These are phyloP conservation scores for Myxozyma monticola DNA, from an alignment of 805 yeast species.

Conservation along the genomic window DNA sequence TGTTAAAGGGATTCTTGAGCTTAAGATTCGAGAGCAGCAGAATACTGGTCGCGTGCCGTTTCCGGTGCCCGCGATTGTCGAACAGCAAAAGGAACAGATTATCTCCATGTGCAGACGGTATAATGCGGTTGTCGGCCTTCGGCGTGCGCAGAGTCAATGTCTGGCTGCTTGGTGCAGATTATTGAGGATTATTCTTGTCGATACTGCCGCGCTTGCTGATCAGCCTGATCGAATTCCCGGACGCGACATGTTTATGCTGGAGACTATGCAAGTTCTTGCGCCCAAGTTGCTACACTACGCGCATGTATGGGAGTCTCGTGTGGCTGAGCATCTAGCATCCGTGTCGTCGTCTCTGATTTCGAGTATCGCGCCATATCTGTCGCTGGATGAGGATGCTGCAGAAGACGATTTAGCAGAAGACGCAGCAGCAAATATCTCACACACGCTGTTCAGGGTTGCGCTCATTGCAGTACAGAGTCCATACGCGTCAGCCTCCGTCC, in stretches of 20 bases:
- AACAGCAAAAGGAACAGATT: constrained; percentile 4
- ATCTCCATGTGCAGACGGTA: constrained; percentile 11
- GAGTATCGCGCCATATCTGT: constrained; percentile 17
- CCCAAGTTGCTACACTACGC: constrained; percentile 78
- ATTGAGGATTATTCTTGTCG: constrained; percentile 69
- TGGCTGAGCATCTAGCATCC: constrained; percentile 31
- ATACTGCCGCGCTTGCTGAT: constrained; percentile 50
- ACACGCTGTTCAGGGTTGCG: constrained; percentile 71
- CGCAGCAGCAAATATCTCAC: constrained; percentile 52
- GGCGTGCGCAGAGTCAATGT: constrained; percentile 55
- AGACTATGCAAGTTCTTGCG: constrained; percentile 69
- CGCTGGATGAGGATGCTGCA: constrained; percentile 19
- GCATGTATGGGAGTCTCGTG: constrained; percentile 37
- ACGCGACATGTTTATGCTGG: constrained; percentile 59
- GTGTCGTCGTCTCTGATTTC: constrained; percentile 20
- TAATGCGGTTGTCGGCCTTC: constrained; percentile 22
- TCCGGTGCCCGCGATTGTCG: constrained; percentile 6
- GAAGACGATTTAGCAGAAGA: constrained; percentile 32
- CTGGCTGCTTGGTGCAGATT: constrained; percentile 83
- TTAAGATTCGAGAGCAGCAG: constrained; percentile 34
- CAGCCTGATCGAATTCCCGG: constrained; percentile 40
- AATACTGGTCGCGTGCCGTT: constrained; percentile 5
- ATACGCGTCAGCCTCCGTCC: constrained; percentile 60
- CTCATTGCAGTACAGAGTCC: constrained; percentile 72
- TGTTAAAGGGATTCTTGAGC: constrained; percentile 24